Base-by-base conservation (phyloP, 345 rosid genomes). In the Arabis alpina region DNA sequence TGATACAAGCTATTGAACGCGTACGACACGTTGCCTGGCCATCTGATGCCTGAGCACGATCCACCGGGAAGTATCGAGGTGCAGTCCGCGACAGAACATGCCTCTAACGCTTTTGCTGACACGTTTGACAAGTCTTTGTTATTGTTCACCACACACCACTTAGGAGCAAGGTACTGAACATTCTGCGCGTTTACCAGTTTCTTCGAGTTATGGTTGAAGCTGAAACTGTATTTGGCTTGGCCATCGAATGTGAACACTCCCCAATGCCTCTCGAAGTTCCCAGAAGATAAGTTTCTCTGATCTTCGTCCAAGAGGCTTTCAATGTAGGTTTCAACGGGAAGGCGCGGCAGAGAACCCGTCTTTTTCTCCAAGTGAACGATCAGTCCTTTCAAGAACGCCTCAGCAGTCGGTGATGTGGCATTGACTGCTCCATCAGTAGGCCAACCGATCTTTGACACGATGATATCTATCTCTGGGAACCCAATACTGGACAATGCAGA, bases 221-320 rank as follows among this genome's bases (percentile, higher is more conserved):
- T 79, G 66, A 87, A 66, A 45, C 48, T 76, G 80, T 84, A 93
- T 72, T 90, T 93, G 71, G 90, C 96, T 82, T 90, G 98, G 54
- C 98, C 98, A 64, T 93, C 98, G 40, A 93, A 93, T 40, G 96
- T 88, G 80, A 88, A 93, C 27, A 90, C 56, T 11, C 98, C 98
- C 97, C 96, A 93, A 11, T 93, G 97, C 61, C 97, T 82, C 82
- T 90, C 97, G 34, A 88, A 88, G 73, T 82, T 87, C 51, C 97
- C 98, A 0, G 81, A 65, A 53, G 80, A 77, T 40, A 72, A 50
- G 75, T 76, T 80, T 47, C 87, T 79, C 61, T 83, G 80, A 79
- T 90, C 92, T 81, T 93, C 98, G 44, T 90, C 97, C 41, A 93
- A 75, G 61, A 93, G 87, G 80, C 92, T 82, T 10, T 70, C 86